Base-by-base conservation (phyloP, 2,329 filamentous ascomycete species). In the Aspergillus fumigatiaffinis region DNA sequence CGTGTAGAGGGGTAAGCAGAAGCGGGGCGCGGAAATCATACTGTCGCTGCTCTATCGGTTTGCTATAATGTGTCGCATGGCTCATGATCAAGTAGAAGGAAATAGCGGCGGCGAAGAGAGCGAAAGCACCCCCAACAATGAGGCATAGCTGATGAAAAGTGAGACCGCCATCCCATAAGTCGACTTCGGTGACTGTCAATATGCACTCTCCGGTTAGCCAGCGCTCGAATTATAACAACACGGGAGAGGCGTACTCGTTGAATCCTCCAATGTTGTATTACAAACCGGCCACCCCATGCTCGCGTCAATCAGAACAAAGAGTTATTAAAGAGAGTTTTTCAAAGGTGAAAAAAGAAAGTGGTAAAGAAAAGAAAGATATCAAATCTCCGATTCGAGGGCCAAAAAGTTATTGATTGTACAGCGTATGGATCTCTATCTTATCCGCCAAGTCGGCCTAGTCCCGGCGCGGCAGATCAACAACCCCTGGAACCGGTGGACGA, bases 31-130 rank as follows among this genome's bases (percentile, higher is more conserved):
- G 51, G 12, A 54, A 44, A 32, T 74, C 79, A 56, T 70, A 83
- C 80, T 87, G 82, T 66, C 79, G 82, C 68, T 87, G 84, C 69
- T 87, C 82, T 60, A 76, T 77, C 9, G 84, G 83, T 68, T 80
- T 81, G 56, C 80, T 76, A 73, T 87, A 87, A 68, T 86, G 84
- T 14, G 76, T 82, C 2, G 83, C 82, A 75, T 87, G 84, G 59
- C 76, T 74, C 63, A 81, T 73, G 55, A 87, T 83, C 52, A 86
- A 73, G 62, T 76, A 80, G 41, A 82, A 75, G 23, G 83, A 81
- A 41, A 84, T 71, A 12, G 75, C 55, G 35, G 81, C 72, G 3
- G 83, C 79, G 47, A 85, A 71, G 35, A 80, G 61, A 41, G 79
- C 80, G 66, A 85, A 85, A 20, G 76, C 74, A 14, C 78, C 81